Evolutionary conservation across 148 eudicot genomes (phyloP).

Genomic region (Amaranthus palmeri): DNA sequence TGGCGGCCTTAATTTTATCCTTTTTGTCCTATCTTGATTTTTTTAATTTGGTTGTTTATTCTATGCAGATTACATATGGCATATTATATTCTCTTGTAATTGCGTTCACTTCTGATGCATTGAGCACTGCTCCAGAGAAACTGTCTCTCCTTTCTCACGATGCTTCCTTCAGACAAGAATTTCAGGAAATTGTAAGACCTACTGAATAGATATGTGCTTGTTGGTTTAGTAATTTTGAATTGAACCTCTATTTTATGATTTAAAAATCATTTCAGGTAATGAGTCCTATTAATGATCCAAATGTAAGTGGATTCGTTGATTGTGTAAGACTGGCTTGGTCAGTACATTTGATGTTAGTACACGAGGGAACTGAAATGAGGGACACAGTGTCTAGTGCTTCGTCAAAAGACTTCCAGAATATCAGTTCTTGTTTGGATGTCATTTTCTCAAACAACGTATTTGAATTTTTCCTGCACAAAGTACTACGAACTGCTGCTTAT

Average conservation of each 20-base stretch:
- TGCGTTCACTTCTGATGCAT: conserved; percentile 83
- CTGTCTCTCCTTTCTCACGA: conserved; percentile 56
- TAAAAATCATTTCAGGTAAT: conserved; percentile 44
- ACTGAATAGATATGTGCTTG: conserved; percentile 13
- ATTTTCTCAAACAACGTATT: conserved; percentile 74
- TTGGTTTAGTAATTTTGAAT: background rate
- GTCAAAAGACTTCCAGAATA: conserved; percentile 48
- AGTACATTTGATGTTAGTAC: conserved; percentile 68
- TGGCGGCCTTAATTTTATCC: background rate
- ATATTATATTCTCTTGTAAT: conserved; percentile 81
- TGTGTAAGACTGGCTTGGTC: conserved; percentile 90
- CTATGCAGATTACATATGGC: conserved; percentile 72
- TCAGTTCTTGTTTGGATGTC: conserved; percentile 65
- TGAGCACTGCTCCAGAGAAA: conserved; percentile 70
- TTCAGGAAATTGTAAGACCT: conserved; percentile 72
- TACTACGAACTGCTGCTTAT: conserved; percentile 86
- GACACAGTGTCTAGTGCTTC: conserved; percentile 43
- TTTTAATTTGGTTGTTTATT: conserved; percentile 11
- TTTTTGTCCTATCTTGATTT: conserved; percentile 9
- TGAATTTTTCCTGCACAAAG: conserved; percentile 73
- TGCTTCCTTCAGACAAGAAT: conserved; percentile 77
- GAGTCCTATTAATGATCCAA: conserved; percentile 52
- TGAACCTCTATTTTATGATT: conserved; percentile 5
- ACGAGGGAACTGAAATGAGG: conserved; percentile 48
- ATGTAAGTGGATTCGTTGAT: conserved; percentile 61